These are phyloP conservation scores for Phytophthora lateralis DNA, from an alignment of 352 stramenopile species.

Conservation along the genomic window DNA sequence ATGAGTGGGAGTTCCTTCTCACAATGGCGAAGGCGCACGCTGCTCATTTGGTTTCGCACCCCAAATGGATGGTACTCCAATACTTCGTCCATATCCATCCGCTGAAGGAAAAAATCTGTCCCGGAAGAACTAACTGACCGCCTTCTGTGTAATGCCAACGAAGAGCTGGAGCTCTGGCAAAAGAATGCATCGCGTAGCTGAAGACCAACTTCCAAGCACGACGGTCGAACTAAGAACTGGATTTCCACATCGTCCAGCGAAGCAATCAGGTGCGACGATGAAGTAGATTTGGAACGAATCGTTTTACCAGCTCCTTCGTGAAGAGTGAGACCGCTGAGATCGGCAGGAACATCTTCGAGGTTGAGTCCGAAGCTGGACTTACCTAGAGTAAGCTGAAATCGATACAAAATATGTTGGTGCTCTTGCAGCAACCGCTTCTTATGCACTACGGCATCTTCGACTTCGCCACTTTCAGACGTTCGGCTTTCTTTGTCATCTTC, in stretches of 20 bases:
- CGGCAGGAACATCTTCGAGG: conserved; percentile 37
- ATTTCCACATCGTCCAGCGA: conserved; percentile 73
- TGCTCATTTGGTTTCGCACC: conserved; percentile 73
- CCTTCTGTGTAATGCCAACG: conserved; percentile 18
- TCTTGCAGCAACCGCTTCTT: conserved; percentile 40
- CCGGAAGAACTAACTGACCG: conserved; percentile 28
- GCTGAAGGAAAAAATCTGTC: conserved; percentile 67
- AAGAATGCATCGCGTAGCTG: conserved; percentile 78
- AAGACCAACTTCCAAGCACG: conserved; percentile 69
- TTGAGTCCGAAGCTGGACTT: conserved; percentile 63
- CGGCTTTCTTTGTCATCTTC: conserved; percentile 30
- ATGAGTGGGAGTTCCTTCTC: conserved; percentile 74
- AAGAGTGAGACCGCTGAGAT: conserved; percentile 17
- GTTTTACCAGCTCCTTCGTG: conserved; percentile 13
- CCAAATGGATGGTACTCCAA: conserved; percentile 64
- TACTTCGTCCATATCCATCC: conserved; percentile 79
- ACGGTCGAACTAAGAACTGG: conserved; percentile 70
- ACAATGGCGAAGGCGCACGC: conserved; percentile 68
- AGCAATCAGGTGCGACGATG: conserved; percentile 42
- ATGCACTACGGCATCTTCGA: conserved; percentile 24
- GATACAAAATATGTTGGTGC: conserved; percentile 80
- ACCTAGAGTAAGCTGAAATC: conserved; percentile 65
- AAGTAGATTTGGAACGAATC: conserved; percentile 4
- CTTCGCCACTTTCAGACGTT: conserved; percentile 24
- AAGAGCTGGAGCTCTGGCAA: conserved; percentile 37